Conservation (phyloP, 768 basidiomycete species). For the Lactarius indigo region DNA sequence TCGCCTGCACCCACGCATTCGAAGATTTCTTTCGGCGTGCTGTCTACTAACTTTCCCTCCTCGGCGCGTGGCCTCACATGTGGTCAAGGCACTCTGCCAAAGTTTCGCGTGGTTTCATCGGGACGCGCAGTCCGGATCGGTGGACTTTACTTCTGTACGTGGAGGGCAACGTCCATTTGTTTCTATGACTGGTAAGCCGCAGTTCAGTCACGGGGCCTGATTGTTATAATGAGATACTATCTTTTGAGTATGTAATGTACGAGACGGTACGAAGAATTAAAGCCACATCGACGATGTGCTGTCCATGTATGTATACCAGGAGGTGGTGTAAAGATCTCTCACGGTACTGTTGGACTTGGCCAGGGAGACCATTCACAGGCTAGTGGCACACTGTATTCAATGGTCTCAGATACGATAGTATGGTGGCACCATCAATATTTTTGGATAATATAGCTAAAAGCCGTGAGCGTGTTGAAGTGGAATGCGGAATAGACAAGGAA, state of each 20-base stretch:
- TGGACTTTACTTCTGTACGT: not conserved
- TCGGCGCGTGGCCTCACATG: not conserved
- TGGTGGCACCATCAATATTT: slow-evolving; percentile 28
- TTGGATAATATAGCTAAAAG: slow-evolving; percentile 34
- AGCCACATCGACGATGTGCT: not conserved
- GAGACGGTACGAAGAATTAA: not conserved
- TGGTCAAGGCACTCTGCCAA: not conserved
- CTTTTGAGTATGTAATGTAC: not conserved
- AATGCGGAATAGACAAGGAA: not conserved
- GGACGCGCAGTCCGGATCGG: not conserved
- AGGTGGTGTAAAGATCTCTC: not conserved
- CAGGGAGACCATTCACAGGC: not conserved
- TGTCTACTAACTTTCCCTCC: not conserved
- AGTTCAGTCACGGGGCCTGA: not conserved
- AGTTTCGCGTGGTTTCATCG: not conserved
- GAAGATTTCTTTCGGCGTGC: not conserved
- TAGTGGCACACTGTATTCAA: not conserved
- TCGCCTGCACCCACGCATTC: not conserved
- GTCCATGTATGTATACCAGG: slow-evolving; percentile 1
- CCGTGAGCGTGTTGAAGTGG: not conserved
- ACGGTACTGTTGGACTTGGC: not conserved
- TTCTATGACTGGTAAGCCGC: not conserved
- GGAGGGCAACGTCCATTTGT: not conserved
- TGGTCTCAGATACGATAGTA: not conserved
- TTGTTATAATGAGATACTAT: not conserved